phyloP scores from a whole-genome alignment of 2,329 filamentous ascomycete species.

The Aspergillus neotritici region DNA sequence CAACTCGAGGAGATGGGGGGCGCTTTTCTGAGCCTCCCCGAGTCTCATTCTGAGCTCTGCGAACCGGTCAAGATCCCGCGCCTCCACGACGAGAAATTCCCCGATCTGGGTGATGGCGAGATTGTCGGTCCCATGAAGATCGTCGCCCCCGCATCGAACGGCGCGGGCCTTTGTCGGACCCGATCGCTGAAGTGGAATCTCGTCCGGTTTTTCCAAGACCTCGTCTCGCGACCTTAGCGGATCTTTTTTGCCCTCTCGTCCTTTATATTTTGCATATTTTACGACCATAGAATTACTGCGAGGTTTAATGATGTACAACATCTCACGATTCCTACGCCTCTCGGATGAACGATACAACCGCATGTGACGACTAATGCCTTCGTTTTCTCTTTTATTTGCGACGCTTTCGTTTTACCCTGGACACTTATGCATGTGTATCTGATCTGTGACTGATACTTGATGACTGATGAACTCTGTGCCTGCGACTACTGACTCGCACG shows the following conservation, averaged over 20 bases:
- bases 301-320: constrained; percentile 21
- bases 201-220: constrained; percentile 40
- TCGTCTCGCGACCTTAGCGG: constrained; percentile 30
- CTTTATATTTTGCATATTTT: constrained; percentile 7
- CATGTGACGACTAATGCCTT: constrained; percentile 30
- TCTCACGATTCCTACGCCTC: constrained; percentile 14
- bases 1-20: constrained; percentile 37
- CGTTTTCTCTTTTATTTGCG: constrained; percentile 2
- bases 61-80: constrained; percentile 44
- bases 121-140: constrained; percentile 87
- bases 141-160: constrained; percentile 26
- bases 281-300: constrained; percentile 24
- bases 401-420: no score
- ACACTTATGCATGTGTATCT: neutral
- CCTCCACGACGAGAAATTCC: constrained; percentile 67
- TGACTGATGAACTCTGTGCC: constrained; percentile 22
- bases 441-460: constrained; percentile 21
- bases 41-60: constrained; percentile 42
- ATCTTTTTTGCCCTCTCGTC: neutral
- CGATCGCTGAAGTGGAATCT: constrained; percentile 40
- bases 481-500: constrained; percentile 33
- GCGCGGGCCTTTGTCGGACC: constrained; percentile 41
- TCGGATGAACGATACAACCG: constrained; percentile 14
- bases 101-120: constrained; percentile 79
- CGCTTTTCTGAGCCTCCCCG: constrained; percentile 34